phyloP scores from a whole-genome alignment of 2,329 filamentous ascomycete genomes.

The Pezicula carpinea region DNA sequence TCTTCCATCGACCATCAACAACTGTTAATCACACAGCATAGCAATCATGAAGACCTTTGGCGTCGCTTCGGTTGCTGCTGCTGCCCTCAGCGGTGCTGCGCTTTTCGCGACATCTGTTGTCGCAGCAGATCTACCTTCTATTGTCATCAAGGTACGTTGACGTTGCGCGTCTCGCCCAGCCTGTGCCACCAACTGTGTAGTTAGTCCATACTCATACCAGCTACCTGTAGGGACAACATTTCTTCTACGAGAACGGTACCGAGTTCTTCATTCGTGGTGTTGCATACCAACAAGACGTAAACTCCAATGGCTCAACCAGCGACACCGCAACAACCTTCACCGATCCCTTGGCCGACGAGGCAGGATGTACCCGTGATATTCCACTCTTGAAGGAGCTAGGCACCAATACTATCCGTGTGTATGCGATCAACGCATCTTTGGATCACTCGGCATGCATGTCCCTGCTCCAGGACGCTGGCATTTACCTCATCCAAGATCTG shows the following conservation, averaged over 20 bases:
- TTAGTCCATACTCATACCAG: neutral
- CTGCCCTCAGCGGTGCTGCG: conserved; percentile 46
- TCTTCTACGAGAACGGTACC: conserved; percentile 50
- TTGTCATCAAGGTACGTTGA: conserved; percentile 40
- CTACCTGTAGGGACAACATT: conserved; percentile 28
- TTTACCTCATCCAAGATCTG: conserved; percentile 93
- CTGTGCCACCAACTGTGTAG: neutral
- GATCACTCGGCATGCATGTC: conserved; percentile 85
- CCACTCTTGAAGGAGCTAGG: conserved; percentile 72
- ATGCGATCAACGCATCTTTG: conserved; percentile 76
- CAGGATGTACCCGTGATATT: conserved; percentile 77
- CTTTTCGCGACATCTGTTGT: conserved; percentile 43
- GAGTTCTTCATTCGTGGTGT: conserved; percentile 95
- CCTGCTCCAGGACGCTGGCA: conserved; percentile 75
- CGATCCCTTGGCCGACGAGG: conserved; percentile 75
- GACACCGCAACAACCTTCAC: conserved; percentile 55
- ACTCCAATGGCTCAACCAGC: conserved; percentile 47
- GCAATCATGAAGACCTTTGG: conserved; percentile 49
- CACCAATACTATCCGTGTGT: conserved; percentile 93
- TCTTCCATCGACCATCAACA: conserved; percentile 2
- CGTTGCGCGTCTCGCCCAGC: conserved; percentile 1
- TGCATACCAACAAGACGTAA: conserved; percentile 84
- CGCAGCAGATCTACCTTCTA: conserved; percentile 52
- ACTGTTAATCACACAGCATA: conserved; percentile 17
- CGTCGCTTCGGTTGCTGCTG: conserved; percentile 34